Base-by-base conservation (phyloP, 2,329 filamentous ascomycete species). In the Venturia effusa region DNA sequence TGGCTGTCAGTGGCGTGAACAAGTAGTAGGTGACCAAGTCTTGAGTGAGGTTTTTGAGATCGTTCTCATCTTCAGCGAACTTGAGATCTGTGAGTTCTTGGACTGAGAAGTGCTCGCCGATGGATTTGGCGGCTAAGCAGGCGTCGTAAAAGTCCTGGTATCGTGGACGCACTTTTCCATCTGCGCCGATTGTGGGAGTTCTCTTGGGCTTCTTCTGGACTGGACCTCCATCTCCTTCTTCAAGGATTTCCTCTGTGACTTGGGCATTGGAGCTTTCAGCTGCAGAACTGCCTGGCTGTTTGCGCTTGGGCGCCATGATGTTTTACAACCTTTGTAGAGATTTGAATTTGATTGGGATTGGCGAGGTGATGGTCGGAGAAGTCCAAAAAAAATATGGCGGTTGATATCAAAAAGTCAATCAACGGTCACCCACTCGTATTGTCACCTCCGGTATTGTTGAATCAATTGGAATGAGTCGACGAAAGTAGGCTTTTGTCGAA, bases 11-110 rank as follows among this genome's bases (percentile, higher is more conserved):
- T 15, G 54, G 57, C 17, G 32, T 39, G 48, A 65, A 65, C 30
- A 64, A 32, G 15, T 64, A 37, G n/a, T 22, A 27, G 15, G 39
- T 43, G 19, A 65, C 48, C 27, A 65, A 24, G n/a, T 48, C 19
- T 34, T 64, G 27, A n/a, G 37, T 48, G 22, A 64, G 27, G 17
- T 32, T 34, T 22, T 65, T 43, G 3, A 63, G 39, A 11, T 65
- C 67, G 4, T 60, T 30, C 7, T 60, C 57, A 22, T 45, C 30
- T 17, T 30, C 34, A 13, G 62, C 45, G 57, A 66, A 37, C 27
- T 43, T 55, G 40, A 51, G 24, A n/a, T 61, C 32, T 22, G 30
- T 41, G 34, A 66, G 64, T 24, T 66, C 64, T 48, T 65, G 45
- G 5, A 64, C 32, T 19, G 41, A 45, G 30, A 64, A 65, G 37